phyloP scores from a whole-genome alignment of 2,329 filamentous ascomycete genomes.

The Phoma sp. region DNA sequence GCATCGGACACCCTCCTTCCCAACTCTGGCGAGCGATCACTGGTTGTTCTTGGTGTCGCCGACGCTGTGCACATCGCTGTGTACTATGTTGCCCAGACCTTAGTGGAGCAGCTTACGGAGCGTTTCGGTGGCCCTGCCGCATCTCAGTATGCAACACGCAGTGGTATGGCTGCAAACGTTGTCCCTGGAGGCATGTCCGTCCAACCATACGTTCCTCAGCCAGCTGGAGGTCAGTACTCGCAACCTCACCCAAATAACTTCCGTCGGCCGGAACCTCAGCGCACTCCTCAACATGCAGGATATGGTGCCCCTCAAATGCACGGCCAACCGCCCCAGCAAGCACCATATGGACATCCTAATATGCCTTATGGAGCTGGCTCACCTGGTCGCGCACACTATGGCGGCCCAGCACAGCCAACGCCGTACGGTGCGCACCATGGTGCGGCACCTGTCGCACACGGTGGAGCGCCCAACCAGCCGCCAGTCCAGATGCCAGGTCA shows the following conservation, averaged over 20 bases:
- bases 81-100: conserved; percentile 98
- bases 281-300: conserved; percentile 77
- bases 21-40: conserved; percentile 93
- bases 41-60: conserved; percentile 96
- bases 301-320: conserved; percentile 73
- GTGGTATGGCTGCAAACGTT: conserved; percentile 88
- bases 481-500: conserved; percentile 67
- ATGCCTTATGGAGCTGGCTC: conserved; percentile 80
- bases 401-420: conserved; percentile 77
- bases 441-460: conserved; percentile 63
- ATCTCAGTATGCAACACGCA: conserved; percentile 96
- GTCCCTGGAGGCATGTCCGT: conserved; percentile 99
- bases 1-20: conserved; percentile 95
- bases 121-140: conserved; percentile 94
- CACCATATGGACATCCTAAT: conserved; percentile 60
- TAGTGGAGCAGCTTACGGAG: conserved; percentile 96
- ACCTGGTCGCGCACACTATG: conserved; percentile 76
- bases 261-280: conserved; percentile 72
- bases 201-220: conserved; percentile 95
- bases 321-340: conserved; percentile 61
- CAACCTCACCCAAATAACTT: conserved; percentile 91
- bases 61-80: conserved; percentile 99
- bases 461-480: conserved; percentile 77
- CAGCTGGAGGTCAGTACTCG: conserved; percentile 90
- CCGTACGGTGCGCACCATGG: conserved; percentile 68